These are phyloP conservation scores for Rubus idaeus DNA, from an alignment of 306 rosid species.

Conservation along the genomic window DNA sequence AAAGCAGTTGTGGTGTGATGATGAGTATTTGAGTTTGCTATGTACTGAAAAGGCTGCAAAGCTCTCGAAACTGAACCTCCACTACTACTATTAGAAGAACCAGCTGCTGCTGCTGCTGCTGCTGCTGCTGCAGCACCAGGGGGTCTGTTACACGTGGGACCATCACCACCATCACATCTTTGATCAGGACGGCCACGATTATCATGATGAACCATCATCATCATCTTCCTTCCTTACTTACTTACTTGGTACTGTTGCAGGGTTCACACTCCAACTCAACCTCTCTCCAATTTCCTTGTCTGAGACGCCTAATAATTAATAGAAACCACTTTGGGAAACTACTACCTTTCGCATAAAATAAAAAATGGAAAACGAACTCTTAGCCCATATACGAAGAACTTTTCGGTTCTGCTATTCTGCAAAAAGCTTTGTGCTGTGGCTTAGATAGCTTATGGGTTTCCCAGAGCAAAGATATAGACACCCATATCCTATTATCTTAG, in stretches of 20 bases:
- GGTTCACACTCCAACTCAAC: constrained; percentile 32
- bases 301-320: constrained; percentile 32
- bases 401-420: constrained; percentile 7
- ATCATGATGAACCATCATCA: constrained; percentile 38
- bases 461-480: constrained; percentile 16
- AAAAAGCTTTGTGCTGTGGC: constrained; percentile 6
- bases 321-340: constrained; percentile 26
- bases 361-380: neutral
- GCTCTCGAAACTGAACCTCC: constrained; percentile 33
- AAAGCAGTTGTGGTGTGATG: constrained; percentile 23
- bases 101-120: constrained; percentile 28
- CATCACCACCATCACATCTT: constrained; percentile 40
- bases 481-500: constrained; percentile 17
- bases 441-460: constrained; percentile 5
- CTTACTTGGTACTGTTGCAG: constrained; percentile 25
- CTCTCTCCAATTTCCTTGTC: constrained; percentile 30
- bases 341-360: neutral
- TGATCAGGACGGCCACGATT: constrained; percentile 55
- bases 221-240: constrained; percentile 32
- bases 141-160: constrained; percentile 47
- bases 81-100: constrained; percentile 24
- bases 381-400: neutral
- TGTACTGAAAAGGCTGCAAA: constrained; percentile 56
- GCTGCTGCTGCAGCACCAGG: neutral
- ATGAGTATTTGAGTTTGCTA: constrained; percentile 26